Evolutionary conservation across 2,329 filamentous ascomycete species (phyloP).

Genomic region (Aspergillus arachidicola): DNA sequence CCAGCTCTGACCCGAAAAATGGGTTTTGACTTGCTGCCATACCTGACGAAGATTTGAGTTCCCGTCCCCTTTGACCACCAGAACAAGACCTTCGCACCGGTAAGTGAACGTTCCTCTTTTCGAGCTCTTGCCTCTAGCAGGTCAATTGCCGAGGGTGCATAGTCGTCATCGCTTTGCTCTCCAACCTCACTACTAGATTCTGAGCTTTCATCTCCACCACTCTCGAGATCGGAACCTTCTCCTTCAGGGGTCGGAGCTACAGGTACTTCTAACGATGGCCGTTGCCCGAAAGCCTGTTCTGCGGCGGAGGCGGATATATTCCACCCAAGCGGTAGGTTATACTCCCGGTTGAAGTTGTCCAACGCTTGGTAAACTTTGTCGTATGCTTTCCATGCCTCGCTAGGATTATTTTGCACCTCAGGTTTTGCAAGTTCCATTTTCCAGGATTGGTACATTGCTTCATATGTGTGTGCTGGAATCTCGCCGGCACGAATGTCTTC

Average conservation of each 20-base stretch:
- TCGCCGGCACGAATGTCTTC: not conserved
- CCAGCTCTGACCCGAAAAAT: constrained; percentile 1
- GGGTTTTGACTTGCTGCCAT: not conserved
- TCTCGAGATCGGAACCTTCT: not conserved
- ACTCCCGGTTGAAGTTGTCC: not conserved
- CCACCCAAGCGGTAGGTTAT: not conserved
- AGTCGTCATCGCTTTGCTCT: not conserved
- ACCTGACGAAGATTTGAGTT: constrained; percentile 3
- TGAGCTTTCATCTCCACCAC: not conserved
- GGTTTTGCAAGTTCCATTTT: not conserved
- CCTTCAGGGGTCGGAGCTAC: not conserved
- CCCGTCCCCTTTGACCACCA: not conserved
- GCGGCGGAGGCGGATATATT: not conserved
- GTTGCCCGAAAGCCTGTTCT: not conserved
- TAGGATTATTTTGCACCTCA: not conserved
- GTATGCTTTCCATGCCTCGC: not conserved
- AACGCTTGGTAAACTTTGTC: not conserved
- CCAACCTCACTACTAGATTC: not conserved
- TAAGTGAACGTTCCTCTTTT: not conserved
- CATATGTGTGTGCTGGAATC: constrained; percentile 1
- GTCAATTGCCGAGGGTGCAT: not conserved
- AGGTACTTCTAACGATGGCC: not conserved
- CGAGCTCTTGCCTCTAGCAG: not conserved
- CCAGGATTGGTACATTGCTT: constrained; percentile 1
- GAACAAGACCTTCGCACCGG: not conserved